Evolutionary conservation across 228 moss, liverwort and hornwort species (phyloP).

Genomic region (Sphagnum magellanicum): DNA sequence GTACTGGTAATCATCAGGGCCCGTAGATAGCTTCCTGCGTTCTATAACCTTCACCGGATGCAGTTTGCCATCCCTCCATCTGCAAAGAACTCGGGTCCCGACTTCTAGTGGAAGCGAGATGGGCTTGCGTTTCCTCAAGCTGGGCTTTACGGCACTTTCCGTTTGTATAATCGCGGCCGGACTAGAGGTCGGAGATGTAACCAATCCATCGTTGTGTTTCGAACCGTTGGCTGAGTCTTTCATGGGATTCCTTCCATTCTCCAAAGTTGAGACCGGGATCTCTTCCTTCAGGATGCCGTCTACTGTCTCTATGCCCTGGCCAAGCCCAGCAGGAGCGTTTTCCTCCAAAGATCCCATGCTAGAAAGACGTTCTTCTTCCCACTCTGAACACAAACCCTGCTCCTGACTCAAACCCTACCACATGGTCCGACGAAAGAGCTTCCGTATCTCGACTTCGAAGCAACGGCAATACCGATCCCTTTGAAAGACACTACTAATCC

Average conservation of each 20-base stretch:
- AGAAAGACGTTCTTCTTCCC: no score
- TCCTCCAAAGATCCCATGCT: constrained; percentile 35
- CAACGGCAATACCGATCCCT: no score
- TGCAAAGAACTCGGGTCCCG: constrained; percentile 76
- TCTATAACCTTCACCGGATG: constrained; percentile 98
- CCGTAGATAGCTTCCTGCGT: constrained; percentile 70
- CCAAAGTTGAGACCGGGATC: constrained; percentile 18
- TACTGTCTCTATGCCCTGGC: constrained; percentile 46
- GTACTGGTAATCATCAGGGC: constrained; percentile 88
- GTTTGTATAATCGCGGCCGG: not conserved
- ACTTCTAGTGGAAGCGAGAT: constrained; percentile 75
- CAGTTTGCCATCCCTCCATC: constrained; percentile 87
- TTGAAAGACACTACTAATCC: no score
- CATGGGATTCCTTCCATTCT: constrained; percentile 1
- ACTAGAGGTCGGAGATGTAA: not conserved
- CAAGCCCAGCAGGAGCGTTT: constrained; percentile 37
- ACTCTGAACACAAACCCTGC: no score
- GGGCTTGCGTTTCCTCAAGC: constrained; percentile 53
- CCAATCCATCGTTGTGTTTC: constrained; percentile 5
- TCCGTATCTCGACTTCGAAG: no score
- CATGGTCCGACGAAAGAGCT: no score
- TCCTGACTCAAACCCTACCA: no score
- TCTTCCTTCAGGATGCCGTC: constrained; percentile 23
- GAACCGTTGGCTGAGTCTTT: not conserved
- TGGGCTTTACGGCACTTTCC: no score